Evolutionary conservation across 768 basidiomycete species (phyloP).

Genomic region (Mycena haematopus): DNA sequence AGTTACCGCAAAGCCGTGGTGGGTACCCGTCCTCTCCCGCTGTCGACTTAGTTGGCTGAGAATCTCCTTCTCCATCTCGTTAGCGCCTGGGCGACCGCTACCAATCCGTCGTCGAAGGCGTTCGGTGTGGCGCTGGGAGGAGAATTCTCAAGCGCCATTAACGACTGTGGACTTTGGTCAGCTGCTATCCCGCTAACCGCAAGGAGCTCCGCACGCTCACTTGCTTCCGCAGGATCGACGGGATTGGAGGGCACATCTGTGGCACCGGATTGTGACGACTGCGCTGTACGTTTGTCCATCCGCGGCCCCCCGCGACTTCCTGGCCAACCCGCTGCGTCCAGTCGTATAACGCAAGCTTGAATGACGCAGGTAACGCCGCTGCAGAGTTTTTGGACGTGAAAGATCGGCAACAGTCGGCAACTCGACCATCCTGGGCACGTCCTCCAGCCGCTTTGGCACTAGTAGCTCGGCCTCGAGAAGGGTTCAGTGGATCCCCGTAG

Average conservation of each 20-base stretch:
- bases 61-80: conserved; percentile 22
- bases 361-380: conserved; percentile 75
- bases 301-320: not conserved
- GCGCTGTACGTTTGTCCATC: conserved; percentile 42
- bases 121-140: conserved; percentile 86
- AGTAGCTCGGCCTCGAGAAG: conserved; percentile 81
- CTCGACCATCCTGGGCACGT: conserved; percentile 69
- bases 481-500: conserved; percentile 90
- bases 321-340: conserved; percentile 32
- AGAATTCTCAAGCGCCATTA: conserved; percentile 84
- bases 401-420: conserved; percentile 89
- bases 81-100: conserved; percentile 57
- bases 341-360: conserved; percentile 63
- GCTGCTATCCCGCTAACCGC: conserved; percentile 37
- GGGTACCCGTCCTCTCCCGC: conserved; percentile 30
- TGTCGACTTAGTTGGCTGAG: conserved; percentile 30
- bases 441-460: conserved; percentile 87
- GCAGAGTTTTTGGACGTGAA: conserved; percentile 98
- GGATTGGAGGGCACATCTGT: conserved; percentile 46
- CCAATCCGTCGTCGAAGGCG: conserved; percentile 63
- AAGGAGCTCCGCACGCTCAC: conserved; percentile 21
- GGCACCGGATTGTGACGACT: conserved; percentile 51
- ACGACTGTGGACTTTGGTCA: conserved; percentile 73
- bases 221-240: conserved; percentile 48
- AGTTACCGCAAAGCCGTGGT: conserved; percentile 54